Base-by-base conservation (phyloP, 805 yeast genomes). In the Torulaspora quercuum region DNA sequence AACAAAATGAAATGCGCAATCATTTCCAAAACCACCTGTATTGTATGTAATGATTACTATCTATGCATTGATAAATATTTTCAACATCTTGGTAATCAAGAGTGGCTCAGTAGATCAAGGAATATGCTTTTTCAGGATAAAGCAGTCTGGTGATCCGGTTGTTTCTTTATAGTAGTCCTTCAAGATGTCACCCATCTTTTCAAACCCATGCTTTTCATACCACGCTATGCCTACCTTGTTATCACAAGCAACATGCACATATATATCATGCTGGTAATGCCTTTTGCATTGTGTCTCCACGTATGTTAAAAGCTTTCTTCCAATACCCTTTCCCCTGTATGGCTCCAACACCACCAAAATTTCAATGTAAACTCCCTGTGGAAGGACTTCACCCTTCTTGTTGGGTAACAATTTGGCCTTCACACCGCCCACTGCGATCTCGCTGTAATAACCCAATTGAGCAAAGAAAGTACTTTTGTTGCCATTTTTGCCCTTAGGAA, bases 391-490 rank as follows among this genome's bases (percentile, higher is more conserved):
- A 5, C 57, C 66, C 4, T 67, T 49, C n/a, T 64, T 67, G 29
- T 69, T 65, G 9, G 64, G 49, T 13, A 75, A 66, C 39, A 70
- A 68, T 35, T 72, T 62, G 37, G 82, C 80, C 42, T 79, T 78
- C 32, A 87, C 64, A 3, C 78, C 81, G 10, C 92, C 95, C 3
- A 87, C 90, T 6, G 95, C 87, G 5, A 83, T 73, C 52, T 82
- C 95, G 32, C 81, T 73, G 59, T 70, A 82, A 61, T 69, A 83
- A 0, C 81, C 83, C 37, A 53, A 29, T 33, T 52, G 50, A 20
- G 50, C 42, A 32, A 52, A 57, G 29, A 40, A 51, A 5, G 52
- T 44, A 8, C 39, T 49, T 25, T 38, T 40, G 17, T 49, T 45
- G 9, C 35, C 20, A 25, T 42, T 39, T 25, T 39, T 35, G 6